Conservation (phyloP, 2,329 filamentous ascomycete genomes). For the Fusarium mexicanum region DNA sequence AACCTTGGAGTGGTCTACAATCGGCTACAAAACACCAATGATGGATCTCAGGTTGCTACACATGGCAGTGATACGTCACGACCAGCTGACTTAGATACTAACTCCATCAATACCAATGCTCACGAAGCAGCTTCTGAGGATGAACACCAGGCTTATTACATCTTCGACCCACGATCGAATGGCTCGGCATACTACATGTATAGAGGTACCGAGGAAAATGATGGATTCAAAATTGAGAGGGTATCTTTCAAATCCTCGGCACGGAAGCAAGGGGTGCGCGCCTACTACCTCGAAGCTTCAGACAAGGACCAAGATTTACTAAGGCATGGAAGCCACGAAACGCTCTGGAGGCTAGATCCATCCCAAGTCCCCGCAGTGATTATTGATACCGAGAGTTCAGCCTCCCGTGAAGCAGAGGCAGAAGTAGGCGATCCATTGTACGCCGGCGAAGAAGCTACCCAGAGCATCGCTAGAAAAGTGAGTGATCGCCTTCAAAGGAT, state of each 20-base stretch:
- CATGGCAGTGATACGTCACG: constrained; percentile 19
- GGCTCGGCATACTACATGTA: constrained; percentile 30
- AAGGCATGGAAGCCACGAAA: constrained; percentile 2
- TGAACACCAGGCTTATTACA: constrained; percentile 26
- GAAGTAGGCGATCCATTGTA: constrained; percentile 6
- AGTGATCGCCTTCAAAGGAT: constrained; percentile 32
- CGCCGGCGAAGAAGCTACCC: constrained; percentile 4
- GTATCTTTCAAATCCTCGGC: constrained; percentile 23
- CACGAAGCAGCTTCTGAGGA: not conserved
- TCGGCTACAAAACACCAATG: not conserved
- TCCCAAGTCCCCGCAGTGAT: not conserved
- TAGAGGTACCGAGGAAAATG: constrained; percentile 7
- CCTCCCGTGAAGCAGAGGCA: not conserved
- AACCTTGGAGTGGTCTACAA: constrained; percentile 10
- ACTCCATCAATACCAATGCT: not conserved
- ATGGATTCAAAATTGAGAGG: constrained; percentile 9
- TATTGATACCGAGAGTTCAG: not conserved
- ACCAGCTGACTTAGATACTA: constrained; percentile 1
- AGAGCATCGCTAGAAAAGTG: constrained; percentile 31
- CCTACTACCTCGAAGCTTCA: constrained; percentile 23
- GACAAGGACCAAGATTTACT: constrained; percentile 8
- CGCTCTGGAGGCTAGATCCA: constrained; percentile 2
- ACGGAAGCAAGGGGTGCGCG: not conserved
- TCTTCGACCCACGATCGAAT: constrained; percentile 26
- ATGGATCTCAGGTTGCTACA: constrained; percentile 32